Evolutionary conservation across 2,329 filamentous ascomycete species (phyloP), one percentile per base, ranked within the genome.

Genomic region (Cladosporium phlei): DNA sequence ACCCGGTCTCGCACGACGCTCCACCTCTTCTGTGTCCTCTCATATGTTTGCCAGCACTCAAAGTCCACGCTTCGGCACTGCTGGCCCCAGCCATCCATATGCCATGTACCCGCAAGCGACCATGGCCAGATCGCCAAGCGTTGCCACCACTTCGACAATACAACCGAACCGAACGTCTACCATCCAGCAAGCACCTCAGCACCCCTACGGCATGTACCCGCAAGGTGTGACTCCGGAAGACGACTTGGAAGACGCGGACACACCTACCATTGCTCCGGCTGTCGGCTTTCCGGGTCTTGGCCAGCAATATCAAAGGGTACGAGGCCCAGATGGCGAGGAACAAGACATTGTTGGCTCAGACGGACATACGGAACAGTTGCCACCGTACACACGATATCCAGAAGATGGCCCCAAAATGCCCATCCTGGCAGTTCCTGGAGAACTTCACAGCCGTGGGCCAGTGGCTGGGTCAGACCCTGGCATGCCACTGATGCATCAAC

Each of bases 321-420:
- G 88, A 42, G 86, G 85, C 0, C 84, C 87, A 0, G 86, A 89
- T 47, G 88, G 88, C 43, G 88, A 95, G 67, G 90, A 95, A 57
- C 88, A 85, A 37, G 89, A 90, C 62, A 80, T 96, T 45, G 84
- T 96, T 42, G 89, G 89, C 1, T 86, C 86, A 0, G 82, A 95
- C 59, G 90, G 90, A 1, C 89, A 96, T 61, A 84, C 86, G 1
- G 91, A 97, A 66, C 88, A 95, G 64, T 71, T 96, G 14, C 91
- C 91, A 10, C 91, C 91, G 1, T 97, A 97, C 62, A 87, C 88
- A 11, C 78, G 88, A 63, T 96, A 94, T 66, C 88, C 90, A 2
- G 86, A 94, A 43, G 85, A 88, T 47, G 60, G 59, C 3, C 59
- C 60, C 2, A 61, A 78, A 65, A 73, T 88, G 78, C 69, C 69